phyloP scores from a whole-genome alignment of 306 rosid species.

The Astragalus glycyphyllos region DNA sequence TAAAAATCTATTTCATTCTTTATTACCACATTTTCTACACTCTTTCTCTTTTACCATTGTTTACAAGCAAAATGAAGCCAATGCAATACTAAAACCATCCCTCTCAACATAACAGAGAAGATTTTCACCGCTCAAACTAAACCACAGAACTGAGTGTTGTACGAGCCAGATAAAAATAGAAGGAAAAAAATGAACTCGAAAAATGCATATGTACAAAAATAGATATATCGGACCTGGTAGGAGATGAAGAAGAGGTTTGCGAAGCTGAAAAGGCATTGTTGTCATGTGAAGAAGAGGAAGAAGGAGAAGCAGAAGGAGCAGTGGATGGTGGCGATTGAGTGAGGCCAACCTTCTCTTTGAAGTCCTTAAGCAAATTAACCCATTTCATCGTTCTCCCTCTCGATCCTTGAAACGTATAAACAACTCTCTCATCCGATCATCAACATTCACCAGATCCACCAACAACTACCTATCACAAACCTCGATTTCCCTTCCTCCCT shows the following conservation, averaged over 20 bases:
- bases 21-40: constrained; percentile 9
- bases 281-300: constrained; percentile 58
- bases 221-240: constrained; percentile 61
- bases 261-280: constrained; percentile 66
- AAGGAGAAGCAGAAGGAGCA: constrained; percentile 45
- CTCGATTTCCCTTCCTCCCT: constrained; percentile 43
- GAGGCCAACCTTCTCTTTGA: constrained; percentile 98
- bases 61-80: constrained; percentile 33
- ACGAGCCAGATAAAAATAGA: neutral
- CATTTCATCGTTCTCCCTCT: constrained; percentile 93
- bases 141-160: constrained; percentile 14
- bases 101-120: constrained; percentile 32
- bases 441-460: constrained; percentile 70
- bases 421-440: constrained; percentile 72
- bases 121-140: constrained; percentile 20
- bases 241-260: constrained; percentile 59
- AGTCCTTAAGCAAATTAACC: constrained; percentile 96
- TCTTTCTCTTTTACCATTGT: neutral
- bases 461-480: constrained; percentile 32
- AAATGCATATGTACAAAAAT: neutral
- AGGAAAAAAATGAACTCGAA: neutral
- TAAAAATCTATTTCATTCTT: constrained; percentile 15
- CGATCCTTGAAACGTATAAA: constrained; percentile 61
- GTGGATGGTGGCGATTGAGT: constrained; percentile 67
- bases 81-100: constrained; percentile 45